phyloP scores from a whole-genome alignment of 768 basidiomycete species.

The Mycena filopes region DNA sequence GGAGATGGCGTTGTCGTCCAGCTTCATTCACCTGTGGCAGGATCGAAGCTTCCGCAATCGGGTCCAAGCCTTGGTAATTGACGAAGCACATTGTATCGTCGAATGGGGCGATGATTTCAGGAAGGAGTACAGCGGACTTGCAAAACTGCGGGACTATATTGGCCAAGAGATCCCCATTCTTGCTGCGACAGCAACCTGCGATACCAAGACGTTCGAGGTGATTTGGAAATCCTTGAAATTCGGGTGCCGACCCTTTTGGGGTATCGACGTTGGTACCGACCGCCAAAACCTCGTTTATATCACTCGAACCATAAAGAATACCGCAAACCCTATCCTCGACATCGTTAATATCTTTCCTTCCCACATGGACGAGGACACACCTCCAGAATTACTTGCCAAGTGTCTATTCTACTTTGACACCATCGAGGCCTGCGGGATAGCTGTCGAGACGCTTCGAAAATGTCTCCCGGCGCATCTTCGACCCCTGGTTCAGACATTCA shows the following conservation, averaged over 20 bases:
- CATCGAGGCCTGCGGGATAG: constrained; percentile 22
- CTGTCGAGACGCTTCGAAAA: constrained; percentile 33
- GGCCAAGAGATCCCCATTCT: no score
- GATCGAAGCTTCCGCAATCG: no score
- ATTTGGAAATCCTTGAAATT: no score
- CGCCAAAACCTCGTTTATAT: constrained; percentile 32
- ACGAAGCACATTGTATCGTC: constrained; percentile 11
- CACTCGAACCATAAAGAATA: constrained; percentile 11
- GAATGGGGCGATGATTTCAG: constrained; percentile 13
- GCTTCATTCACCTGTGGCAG: constrained; percentile 10
- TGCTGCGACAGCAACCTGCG: no score
- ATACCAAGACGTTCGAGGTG: no score
- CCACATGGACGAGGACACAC: constrained; percentile 22
- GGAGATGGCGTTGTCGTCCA: constrained; percentile 9
- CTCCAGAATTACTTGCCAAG: constrained; percentile 27
- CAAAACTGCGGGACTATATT: constrained; percentile 5
- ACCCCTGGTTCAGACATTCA: constrained; percentile 34
- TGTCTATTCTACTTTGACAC: constrained; percentile 37
- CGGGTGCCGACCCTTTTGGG: no score
- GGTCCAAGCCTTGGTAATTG: constrained; percentile 6
- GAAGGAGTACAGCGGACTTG: constrained; percentile 14
- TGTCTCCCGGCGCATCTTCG: constrained; percentile 36
- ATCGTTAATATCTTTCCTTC: constrained; percentile 34
- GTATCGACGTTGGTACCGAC: no score
- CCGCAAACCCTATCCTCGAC: constrained; percentile 29